Evolutionary conservation across 139 green algal species (phyloP).

Genomic region (Edaphochlamys debaryana): DNA sequence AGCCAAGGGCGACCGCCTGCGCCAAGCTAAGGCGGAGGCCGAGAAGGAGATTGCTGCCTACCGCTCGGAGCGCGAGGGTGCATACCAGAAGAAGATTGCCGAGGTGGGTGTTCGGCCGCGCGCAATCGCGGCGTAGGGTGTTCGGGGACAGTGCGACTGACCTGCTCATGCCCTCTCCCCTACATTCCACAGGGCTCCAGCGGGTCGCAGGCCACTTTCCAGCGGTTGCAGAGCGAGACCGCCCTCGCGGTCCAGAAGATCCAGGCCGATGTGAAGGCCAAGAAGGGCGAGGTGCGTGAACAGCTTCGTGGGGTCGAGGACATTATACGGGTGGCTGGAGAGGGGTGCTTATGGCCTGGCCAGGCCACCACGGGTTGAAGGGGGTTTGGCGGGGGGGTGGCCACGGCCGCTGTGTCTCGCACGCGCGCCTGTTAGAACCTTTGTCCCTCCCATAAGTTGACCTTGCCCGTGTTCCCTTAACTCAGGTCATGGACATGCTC

Average conservation of each 20-base stretch:
- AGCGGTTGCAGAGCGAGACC: constrained; percentile 65
- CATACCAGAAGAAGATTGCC: constrained; percentile 79
- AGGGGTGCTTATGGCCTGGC: too few species aligned
- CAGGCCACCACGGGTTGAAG: too few species aligned
- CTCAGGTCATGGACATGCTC: constrained; percentile 59
- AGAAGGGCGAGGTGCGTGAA: constrained; percentile 68
- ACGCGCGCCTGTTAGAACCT: too few species aligned
- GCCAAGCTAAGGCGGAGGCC: constrained; percentile 87
- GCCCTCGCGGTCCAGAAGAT: constrained; percentile 52
- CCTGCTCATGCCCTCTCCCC: too few species aligned
- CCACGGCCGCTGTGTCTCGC: too few species aligned
- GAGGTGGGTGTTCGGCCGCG: constrained; percentile 60
- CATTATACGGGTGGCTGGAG: too few species aligned
- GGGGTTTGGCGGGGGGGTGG: too few species aligned
- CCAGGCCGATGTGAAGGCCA: constrained; percentile 60
- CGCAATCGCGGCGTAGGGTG: too few species aligned
- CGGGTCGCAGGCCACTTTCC: constrained; percentile 53
- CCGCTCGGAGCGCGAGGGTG: constrained; percentile 77
- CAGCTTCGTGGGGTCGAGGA: too few species aligned
- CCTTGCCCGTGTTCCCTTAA: too few species aligned
- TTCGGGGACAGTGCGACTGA: too few species aligned
- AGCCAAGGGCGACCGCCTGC: constrained; percentile 84
- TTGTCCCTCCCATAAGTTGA: too few species aligned
- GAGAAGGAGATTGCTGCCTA: constrained; percentile 85
- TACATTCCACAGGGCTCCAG: constrained; percentile 57